Percentiles rank a stretch among this genome's conserved stretches.
Evolutionary conservation across 2,329 filamentous ascomycete species (phyloP).

Genomic region (Xylaria sp.): DNA sequence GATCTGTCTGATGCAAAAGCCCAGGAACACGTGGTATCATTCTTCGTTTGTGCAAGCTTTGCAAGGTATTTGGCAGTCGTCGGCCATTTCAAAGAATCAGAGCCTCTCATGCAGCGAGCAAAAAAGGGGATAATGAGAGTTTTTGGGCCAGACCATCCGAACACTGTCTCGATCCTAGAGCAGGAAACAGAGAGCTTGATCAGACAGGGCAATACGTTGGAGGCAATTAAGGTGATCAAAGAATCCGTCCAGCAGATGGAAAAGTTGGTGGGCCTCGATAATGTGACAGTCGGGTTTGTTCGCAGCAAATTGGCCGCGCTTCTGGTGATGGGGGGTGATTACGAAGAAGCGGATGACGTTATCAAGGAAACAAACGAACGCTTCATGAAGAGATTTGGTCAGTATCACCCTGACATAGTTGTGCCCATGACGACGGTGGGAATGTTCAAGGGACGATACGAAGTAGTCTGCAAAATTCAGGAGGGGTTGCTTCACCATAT

Average conservation of each 20-base stretch:
- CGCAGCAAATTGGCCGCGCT: neutral
- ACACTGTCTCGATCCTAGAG: neutral
- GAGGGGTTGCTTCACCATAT: neutral
- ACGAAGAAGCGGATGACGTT: neutral
- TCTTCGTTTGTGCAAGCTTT: neutral
- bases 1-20: neutral
- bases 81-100: neutral
- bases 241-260: neutral
- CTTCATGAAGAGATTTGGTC: neutral
- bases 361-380: conserved; percentile 1
- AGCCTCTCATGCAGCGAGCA: neutral
- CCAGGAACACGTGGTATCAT: neutral
- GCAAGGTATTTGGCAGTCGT: neutral
- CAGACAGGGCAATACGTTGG: neutral
- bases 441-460: neutral
- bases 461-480: neutral
- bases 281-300: neutral
- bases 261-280: neutral
- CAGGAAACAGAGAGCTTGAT: neutral
- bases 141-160: neutral
- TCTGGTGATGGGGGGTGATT: neutral
- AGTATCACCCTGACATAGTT: neutral
- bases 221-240: neutral
- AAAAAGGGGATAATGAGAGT: neutral
- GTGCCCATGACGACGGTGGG: conserved; percentile 4